phyloP scores from a whole-genome alignment of 2,329 filamentous ascomycete species.

The Epicoccum sorghinum region DNA sequence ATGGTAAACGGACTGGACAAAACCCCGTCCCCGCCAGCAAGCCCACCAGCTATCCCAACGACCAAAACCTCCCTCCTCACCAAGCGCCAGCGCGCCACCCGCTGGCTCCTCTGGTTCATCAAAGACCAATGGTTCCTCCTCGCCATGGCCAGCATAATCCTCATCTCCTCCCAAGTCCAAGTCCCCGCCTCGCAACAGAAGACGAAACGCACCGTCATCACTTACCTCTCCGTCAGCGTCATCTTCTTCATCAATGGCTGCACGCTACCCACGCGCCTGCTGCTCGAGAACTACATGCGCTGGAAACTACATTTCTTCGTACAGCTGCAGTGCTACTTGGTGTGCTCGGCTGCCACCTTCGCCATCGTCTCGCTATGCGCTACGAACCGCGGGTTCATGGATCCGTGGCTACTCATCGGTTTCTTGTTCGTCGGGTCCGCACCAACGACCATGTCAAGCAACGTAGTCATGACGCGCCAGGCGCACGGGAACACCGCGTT shows the following conservation, averaged over 20 bases:
- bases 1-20: background rate
- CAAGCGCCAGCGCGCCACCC: no score
- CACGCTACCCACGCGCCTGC: conserved; percentile 67
- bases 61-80: no score
- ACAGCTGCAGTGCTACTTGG: conserved; percentile 69
- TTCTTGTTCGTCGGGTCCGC: conserved; percentile 71
- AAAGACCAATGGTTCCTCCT: conserved; percentile 70
- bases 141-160: conserved; percentile 61
- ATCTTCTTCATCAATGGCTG: conserved; percentile 76
- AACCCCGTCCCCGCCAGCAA: background rate
- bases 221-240: conserved; percentile 71
- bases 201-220: conserved; percentile 58
- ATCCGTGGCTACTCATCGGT: conserved; percentile 69
- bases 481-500: conserved; percentile 65
- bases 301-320: conserved; percentile 72
- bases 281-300: conserved; percentile 66
- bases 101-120: conserved; percentile 47
- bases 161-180: conserved; percentile 61
- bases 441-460: conserved; percentile 74
- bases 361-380: conserved; percentile 60
- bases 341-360: conserved; percentile 69
- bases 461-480: conserved; percentile 74
- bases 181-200: conserved; percentile 61
- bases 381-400: conserved; percentile 59
- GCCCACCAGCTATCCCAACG: background rate